A percentile compares a stretch with the other conserved stretches of the same genome.
These are phyloP conservation scores for Chaetomium fimeti DNA, from an alignment of 495 filamentous ascomycete genomes.

Conservation along the genomic window DNA sequence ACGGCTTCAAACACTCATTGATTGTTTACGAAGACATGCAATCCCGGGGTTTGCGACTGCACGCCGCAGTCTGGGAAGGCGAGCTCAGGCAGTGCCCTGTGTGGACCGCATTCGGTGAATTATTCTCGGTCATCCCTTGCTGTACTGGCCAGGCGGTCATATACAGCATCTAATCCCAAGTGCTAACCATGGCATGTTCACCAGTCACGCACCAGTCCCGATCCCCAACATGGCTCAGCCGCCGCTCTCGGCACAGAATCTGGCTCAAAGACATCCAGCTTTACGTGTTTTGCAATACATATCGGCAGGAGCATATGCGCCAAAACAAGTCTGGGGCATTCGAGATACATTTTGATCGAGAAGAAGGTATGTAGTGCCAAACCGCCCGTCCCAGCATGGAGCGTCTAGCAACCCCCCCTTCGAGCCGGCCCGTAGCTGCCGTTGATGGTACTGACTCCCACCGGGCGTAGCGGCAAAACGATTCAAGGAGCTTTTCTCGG, in stretches of 20 bases:
- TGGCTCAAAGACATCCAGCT: conserved; percentile 61
- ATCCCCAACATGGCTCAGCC: conserved; percentile 58
- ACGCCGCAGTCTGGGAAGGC: conserved; percentile 52
- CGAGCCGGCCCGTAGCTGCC: background rate
- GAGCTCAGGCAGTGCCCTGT: conserved; percentile 57
- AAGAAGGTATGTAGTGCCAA: conserved; percentile 35
- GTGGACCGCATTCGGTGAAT: conserved; percentile 70
- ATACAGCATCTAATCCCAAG: background rate
- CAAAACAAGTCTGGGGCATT: conserved; percentile 45
- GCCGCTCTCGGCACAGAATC: conserved; percentile 51
- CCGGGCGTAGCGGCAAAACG: conserved; percentile 34
- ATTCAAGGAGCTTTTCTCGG: conserved; percentile 43
- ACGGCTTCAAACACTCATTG: conserved; percentile 66
- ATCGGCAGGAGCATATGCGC: conserved; percentile 50
- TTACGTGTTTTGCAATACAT: conserved; percentile 62
- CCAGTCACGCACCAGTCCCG: conserved; percentile 59
- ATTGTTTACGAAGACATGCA: conserved; percentile 67
- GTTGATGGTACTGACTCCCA: conserved; percentile 1
- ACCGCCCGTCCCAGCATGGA: background rate
- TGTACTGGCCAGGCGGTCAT: background rate
- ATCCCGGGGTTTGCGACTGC: conserved; percentile 59
- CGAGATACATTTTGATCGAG: conserved; percentile 46
- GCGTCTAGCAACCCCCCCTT: background rate
- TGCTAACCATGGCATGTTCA: background rate
- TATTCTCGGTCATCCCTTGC: background rate